Conservation (phyloP, 2,329 filamentous ascomycete species). For the Neonectria hederae region DNA sequence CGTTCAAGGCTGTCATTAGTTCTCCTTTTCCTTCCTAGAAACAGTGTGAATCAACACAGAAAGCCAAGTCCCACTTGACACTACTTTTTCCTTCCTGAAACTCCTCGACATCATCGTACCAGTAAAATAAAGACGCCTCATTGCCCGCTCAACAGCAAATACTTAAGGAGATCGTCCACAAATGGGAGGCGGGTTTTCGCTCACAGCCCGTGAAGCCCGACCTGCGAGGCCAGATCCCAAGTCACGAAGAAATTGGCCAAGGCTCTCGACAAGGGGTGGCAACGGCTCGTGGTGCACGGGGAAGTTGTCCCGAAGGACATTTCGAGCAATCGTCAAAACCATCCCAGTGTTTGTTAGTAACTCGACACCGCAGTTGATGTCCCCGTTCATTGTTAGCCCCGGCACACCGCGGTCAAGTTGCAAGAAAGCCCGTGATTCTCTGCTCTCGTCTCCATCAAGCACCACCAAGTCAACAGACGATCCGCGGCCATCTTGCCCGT, state of each 20-base stretch:
- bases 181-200: slow-evolving; percentile 11
- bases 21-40: background rate
- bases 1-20: background rate
- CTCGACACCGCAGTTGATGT: slow-evolving; percentile 25
- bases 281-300: slow-evolving; percentile 28
- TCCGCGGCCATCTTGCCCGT: slow-evolving; percentile 3
- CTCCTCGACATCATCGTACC: slow-evolving; percentile 29
- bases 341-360: slow-evolving; percentile 28
- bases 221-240: slow-evolving; percentile 20
- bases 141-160: background rate
- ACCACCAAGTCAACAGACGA: slow-evolving; percentile 20
- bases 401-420: slow-evolving; percentile 33
- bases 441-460: slow-evolving; percentile 33
- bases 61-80: background rate
- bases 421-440: slow-evolving; percentile 27
- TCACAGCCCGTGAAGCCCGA: slow-evolving; percentile 9
- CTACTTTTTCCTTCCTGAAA: slow-evolving; percentile 26
- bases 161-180: background rate
- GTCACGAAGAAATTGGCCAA: slow-evolving; percentile 34
- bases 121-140: background rate
- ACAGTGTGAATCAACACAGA: background rate
- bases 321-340: slow-evolving; percentile 27
- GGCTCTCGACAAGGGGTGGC: slow-evolving; percentile 34
- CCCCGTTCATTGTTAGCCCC: slow-evolving; percentile 26
- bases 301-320: slow-evolving; percentile 35